phyloP scores from a whole-genome alignment of 1,284 basidiomycete species.

The Rhizoctonia solani region DNA sequence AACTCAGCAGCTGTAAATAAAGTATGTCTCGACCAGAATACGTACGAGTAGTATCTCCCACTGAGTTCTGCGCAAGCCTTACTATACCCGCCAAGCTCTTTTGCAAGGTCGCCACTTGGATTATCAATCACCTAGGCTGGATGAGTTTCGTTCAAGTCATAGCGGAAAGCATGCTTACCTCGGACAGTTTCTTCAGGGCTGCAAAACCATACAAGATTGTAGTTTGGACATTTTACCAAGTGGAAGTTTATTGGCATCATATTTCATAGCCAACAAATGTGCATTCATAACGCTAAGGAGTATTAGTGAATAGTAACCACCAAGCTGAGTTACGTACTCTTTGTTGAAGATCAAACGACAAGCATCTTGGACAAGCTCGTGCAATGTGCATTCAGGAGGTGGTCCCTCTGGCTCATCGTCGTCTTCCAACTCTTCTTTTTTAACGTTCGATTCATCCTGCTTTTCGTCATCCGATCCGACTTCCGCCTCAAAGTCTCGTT shows the following conservation, averaged over 20 bases:
- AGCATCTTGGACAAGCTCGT: conserved; percentile 46
- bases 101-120: conserved; percentile 34
- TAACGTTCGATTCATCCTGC: conserved; percentile 51
- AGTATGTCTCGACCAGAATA: not conserved
- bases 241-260: conserved; percentile 69
- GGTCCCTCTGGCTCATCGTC: conserved; percentile 42
- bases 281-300: conserved; percentile 56
- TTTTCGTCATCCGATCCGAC: conserved; percentile 36
- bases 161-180: conserved; percentile 41
- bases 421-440: conserved; percentile 44
- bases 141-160: not conserved
- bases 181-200: conserved; percentile 55
- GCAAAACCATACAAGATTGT: conserved; percentile 48
- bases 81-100: conserved; percentile 33
- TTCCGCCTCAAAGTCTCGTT: conserved; percentile 53
- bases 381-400: conserved; percentile 55
- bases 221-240: conserved; percentile 52
- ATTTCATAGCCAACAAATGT: conserved; percentile 67
- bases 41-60: conserved; percentile 60
- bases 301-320: not conserved
- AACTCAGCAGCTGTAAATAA: not conserved
- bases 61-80: conserved; percentile 38
- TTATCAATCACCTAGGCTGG: conserved; percentile 37
- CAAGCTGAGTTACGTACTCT: conserved; percentile 45
- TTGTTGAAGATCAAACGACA: conserved; percentile 44